These are phyloP conservation scores for Candida dajiaensis DNA, from an alignment of 805 yeast species.

Conservation along the genomic window DNA sequence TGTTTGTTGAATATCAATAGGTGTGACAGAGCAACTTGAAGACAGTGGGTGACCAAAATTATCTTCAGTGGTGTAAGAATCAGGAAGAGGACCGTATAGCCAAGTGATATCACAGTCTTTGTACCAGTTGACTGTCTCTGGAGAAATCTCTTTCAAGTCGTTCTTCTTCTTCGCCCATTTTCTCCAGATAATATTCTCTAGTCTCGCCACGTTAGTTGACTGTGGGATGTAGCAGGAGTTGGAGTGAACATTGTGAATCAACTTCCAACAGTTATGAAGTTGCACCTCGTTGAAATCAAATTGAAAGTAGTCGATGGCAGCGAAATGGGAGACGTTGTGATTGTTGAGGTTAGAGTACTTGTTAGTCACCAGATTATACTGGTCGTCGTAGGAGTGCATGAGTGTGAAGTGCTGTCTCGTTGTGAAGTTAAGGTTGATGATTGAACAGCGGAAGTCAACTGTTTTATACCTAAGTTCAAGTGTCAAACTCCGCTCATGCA, in stretches of 20 bases:
- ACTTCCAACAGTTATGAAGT: constrained; percentile 37
- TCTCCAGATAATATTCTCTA: constrained; percentile 88
- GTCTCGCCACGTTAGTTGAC: constrained; percentile 36
- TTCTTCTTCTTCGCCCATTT: constrained; percentile 86
- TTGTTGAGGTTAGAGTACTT: constrained; percentile 8
- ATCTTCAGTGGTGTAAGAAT: constrained; percentile 5
- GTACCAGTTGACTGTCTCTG: constrained; percentile 86
- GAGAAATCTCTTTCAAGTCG: constrained; percentile 56
- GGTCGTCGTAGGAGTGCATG: constrained; percentile 23
- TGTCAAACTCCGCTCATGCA: background rate
- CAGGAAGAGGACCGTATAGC: constrained; percentile 77
- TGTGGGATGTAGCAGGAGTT: constrained; percentile 25
- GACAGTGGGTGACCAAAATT: constrained; percentile 8
- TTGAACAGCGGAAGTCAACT: background rate
- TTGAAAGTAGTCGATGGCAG: constrained; percentile 37
- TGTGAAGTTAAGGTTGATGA: too few species aligned
- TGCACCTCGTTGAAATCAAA: constrained; percentile 30
- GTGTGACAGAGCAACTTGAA: background rate
- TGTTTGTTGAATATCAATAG: background rate
- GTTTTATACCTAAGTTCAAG: background rate
- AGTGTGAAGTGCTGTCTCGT: too few species aligned
- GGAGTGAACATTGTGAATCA: constrained; percentile 27
- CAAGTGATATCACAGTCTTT: constrained; percentile 94
- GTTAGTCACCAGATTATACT: constrained; percentile 15
- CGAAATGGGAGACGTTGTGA: constrained; percentile 7